phyloP scores from a whole-genome alignment of 192 early-diverging fungal species.

The Linnemannia exigua region DNA sequence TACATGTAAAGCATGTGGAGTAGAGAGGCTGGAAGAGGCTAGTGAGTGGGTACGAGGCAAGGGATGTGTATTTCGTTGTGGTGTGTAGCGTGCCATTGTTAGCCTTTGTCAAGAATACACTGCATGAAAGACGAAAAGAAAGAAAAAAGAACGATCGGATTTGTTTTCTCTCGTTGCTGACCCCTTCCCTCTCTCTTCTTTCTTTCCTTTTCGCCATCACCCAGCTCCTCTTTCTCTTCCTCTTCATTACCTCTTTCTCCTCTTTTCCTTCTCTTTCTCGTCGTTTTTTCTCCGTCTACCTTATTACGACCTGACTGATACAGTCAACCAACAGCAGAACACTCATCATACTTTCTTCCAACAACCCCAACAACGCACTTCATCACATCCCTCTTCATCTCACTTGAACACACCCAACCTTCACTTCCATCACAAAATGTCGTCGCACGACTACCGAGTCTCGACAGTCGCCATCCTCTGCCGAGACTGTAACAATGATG shows the following conservation, averaged over 20 bases:
- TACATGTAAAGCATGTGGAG: not conserved
- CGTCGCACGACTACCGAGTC: conserved; percentile 67
- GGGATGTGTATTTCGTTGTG: too few species aligned
- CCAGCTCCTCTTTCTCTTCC: not conserved
- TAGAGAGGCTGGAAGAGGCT: too few species aligned
- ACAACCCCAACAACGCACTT: not conserved
- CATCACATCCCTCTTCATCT: too few species aligned
- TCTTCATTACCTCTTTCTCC: not conserved
- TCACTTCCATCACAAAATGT: conserved; percentile 7
- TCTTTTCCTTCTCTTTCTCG: not conserved
- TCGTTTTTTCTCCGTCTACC: not conserved
- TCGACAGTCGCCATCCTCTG: conserved; percentile 70
- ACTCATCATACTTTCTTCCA: too few species aligned
- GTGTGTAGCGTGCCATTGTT: not conserved
- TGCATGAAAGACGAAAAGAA: not conserved
- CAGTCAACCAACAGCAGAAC: too few species aligned
- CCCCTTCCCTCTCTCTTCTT: not conserved
- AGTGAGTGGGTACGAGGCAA: not conserved
- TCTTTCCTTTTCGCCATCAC: not conserved
- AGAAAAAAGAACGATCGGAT: not conserved
- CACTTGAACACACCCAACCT: not conserved
- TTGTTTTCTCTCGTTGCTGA: not conserved
- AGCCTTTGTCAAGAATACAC: not conserved
- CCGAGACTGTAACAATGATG: conserved; percentile 73
- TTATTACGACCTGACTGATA: too few species aligned